Conservation (phyloP, 495 filamentous ascomycete genomes). For the Penicillium roqueforti region DNA sequence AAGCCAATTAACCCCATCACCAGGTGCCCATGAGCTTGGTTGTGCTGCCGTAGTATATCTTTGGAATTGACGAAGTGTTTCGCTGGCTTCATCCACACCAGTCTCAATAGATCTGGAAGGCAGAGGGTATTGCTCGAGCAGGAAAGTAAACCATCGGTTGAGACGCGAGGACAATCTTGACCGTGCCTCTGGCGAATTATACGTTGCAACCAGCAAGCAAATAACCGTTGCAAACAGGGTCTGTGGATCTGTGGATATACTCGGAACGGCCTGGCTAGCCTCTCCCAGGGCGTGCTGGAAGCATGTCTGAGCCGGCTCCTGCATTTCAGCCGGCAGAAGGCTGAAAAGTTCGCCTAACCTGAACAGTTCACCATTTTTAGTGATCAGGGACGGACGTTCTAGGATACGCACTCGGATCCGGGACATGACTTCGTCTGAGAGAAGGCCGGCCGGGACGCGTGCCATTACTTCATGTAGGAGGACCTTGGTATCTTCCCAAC, state of each 20-base stretch:
- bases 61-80: slow-evolving; percentile 22
- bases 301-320: slow-evolving; percentile 21
- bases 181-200: slow-evolving; percentile 14
- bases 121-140: slow-evolving; percentile 35
- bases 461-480: slow-evolving; percentile 32
- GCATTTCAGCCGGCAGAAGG: slow-evolving; percentile 32
- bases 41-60: slow-evolving; percentile 15
- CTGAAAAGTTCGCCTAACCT: slow-evolving; percentile 29
- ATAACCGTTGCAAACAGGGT: slow-evolving; percentile 21
- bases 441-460: slow-evolving; percentile 29
- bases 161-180: slow-evolving; percentile 29
- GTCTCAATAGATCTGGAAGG: slow-evolving; percentile 4
- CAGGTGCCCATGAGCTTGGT: slow-evolving; percentile 6
- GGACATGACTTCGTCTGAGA: slow-evolving; percentile 29
- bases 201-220: slow-evolving; percentile 20
- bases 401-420: slow-evolving; percentile 35
- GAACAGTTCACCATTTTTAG: slow-evolving; percentile 39
- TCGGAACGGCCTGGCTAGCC: slow-evolving; percentile 19
- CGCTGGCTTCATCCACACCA: slow-evolving; percentile 23
- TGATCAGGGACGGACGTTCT: slow-evolving; percentile 34
- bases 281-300: slow-evolving; percentile 22
- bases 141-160: slow-evolving; percentile 34
- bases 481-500: slow-evolving; percentile 33
- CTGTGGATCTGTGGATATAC: slow-evolving; percentile 18
- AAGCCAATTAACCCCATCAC: slow-evolving; percentile 22